Conservation (phyloP, 495 filamentous ascomycete species). For the Collariella sp. region DNA sequence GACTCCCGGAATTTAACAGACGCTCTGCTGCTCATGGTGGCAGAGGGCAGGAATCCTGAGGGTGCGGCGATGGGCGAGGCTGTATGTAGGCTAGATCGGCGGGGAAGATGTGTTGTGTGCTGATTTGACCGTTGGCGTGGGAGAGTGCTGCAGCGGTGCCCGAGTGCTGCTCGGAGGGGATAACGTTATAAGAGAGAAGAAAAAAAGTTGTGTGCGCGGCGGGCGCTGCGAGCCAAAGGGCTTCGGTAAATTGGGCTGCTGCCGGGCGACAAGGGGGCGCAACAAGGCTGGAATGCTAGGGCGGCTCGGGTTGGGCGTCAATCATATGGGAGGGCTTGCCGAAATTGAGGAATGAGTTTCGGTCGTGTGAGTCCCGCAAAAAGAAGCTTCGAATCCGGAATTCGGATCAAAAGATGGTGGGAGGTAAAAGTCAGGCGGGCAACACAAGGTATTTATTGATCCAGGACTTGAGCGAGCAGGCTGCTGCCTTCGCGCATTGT, state of each 20-base stretch:
- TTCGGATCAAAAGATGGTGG: not conserved
- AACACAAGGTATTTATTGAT: not conserved
- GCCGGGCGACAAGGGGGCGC: constrained; percentile 12
- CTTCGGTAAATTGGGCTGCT: constrained; percentile 22
- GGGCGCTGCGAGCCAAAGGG: constrained; percentile 12
- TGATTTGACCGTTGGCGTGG: constrained; percentile 29
- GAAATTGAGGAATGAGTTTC: constrained; percentile 19
- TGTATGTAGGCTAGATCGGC: constrained; percentile 24
- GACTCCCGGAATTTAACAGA: constrained; percentile 28
- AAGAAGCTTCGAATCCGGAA: not conserved
- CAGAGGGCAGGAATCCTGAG: constrained; percentile 1
- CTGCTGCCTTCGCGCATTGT: constrained; percentile 23
- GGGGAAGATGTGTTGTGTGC: constrained; percentile 32
- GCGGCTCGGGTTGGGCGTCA: constrained; percentile 28
- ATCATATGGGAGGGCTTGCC: constrained; percentile 17
- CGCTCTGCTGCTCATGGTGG: constrained; percentile 25
- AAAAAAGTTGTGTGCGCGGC: constrained; percentile 18
- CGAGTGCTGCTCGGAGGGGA: constrained; percentile 20
- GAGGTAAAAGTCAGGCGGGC: not conserved
- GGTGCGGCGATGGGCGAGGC: constrained; percentile 7
- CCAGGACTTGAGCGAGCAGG: constrained; percentile 1
- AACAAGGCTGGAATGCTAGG: constrained; percentile 20
- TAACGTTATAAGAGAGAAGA: constrained; percentile 27
- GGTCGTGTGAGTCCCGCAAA: constrained; percentile 13
- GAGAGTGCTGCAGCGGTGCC: constrained; percentile 30